Evolutionary conservation across 1,284 basidiomycete genomes (phyloP), one percentile per base, ranked within the genome.

Genomic region (Cerrena zonata): DNA sequence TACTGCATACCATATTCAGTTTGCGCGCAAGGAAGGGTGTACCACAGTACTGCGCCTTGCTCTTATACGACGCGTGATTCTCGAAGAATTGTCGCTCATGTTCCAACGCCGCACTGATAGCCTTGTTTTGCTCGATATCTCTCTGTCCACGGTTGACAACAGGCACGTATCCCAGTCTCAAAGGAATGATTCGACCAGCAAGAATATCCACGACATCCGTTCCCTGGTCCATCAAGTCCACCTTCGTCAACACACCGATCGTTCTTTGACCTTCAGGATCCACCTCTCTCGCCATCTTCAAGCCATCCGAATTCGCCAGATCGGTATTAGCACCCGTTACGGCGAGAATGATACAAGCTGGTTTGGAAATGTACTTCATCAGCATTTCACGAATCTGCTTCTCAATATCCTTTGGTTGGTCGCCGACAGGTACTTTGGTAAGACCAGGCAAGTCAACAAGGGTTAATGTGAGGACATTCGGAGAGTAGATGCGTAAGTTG

Each of bases 201-300:
- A 99, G 84, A 66, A 99, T 98, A 68, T 99, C 95, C 39, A 98
- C 92, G 36, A 98, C 95, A 67, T 99, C 95, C 7, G 95, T 98
- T 46, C 95, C 95, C 61, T 79, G 79, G 73, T 98, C 95, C 95
- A 98, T 98, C 56, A 98, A 75, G 68, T 99, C 95, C 46, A 99
- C 89, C 73, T 99, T 98, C 22, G 95, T 98, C 64, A 99, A 73
- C 18, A 98, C 95, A 79, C 95, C 95, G 60, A 98, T 96, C 26
- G 95, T 99, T 64, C 95, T 80, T 45, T 86, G 82, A 45, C 95
- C 95, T 53, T 98, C 95, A 1, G 94, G 93, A 67, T 99, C 95
- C 24, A 97, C 93, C 64, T 97, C 94, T 54, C 95, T 79, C 38
- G 94, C 95, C 73, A 98, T 73, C 76, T 98, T 97, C 67, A 99